Conservation (phyloP, 2,329 filamentous ascomycete genomes). For the Fusarium buxicola region DNA sequence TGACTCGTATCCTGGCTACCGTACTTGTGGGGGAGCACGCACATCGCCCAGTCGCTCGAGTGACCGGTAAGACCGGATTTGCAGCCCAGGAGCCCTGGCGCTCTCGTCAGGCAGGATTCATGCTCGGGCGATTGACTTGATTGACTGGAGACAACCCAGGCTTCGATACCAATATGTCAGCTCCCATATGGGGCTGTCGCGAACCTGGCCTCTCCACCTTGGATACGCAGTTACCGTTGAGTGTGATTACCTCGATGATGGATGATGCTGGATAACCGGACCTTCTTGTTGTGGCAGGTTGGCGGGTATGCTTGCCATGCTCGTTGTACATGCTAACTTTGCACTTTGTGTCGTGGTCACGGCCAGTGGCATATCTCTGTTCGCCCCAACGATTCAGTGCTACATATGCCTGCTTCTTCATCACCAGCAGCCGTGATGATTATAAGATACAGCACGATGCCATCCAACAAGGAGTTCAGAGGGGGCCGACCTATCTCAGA, state of each 20-base stretch:
- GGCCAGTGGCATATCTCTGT: neutral
- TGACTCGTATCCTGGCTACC: constrained; percentile 9
- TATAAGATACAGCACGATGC: too few species aligned
- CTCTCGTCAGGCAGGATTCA: constrained; percentile 2
- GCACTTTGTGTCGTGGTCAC: too few species aligned
- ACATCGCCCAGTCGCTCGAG: constrained; percentile 2
- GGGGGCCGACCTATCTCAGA: too few species aligned
- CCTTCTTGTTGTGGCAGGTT: too few species aligned
- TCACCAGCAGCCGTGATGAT: too few species aligned
- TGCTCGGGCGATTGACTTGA: neutral
- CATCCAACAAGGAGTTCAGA: too few species aligned
- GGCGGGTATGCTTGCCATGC: too few species aligned
- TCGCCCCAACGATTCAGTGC: neutral
- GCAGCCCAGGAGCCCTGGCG: constrained; percentile 2
- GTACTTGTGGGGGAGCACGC: neutral
- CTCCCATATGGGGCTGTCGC: constrained; percentile 1
- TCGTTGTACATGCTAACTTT: too few species aligned
- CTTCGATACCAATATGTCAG: neutral
- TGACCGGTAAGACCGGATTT: constrained; percentile 18
- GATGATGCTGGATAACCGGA: too few species aligned
- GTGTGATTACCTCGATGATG: neutral
- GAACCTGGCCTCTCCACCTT: constrained; percentile 8
- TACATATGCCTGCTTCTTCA: too few species aligned
- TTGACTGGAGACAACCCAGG: constrained; percentile 5
- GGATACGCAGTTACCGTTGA: neutral